A percentile compares a stretch with the other conserved stretches of the same genome.
Evolutionary conservation across 306 rosid species (phyloP).

Genomic region (Inga laurina): DNA sequence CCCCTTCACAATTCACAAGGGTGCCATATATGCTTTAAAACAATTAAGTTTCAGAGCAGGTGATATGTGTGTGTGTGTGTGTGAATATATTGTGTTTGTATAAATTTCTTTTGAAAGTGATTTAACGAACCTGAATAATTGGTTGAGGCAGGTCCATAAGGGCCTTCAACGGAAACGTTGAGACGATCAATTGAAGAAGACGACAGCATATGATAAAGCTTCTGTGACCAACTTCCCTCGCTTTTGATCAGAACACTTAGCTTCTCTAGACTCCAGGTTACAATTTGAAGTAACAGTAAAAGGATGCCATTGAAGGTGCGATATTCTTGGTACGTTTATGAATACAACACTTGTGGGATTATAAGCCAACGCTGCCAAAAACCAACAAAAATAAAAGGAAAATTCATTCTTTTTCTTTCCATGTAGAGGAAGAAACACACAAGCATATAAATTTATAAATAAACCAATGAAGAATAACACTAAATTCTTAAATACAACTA

Average conservation of each 20-base stretch:
- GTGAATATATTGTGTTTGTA: no score
- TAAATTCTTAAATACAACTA: no score
- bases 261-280: conserved; percentile 62
- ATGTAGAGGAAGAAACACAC: no score
- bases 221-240: conserved; percentile 71
- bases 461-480: no score
- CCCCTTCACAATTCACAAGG: no score
- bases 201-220: conserved; percentile 63
- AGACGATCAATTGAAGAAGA: conserved; percentile 45
- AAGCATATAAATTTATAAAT: no score
- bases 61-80: no score
- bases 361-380: conserved; percentile 56
- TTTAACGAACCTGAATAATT: conserved; percentile 48
- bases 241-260: conserved; percentile 66
- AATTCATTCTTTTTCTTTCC: no score
- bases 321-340: conserved; percentile 70
- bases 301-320: conserved; percentile 92
- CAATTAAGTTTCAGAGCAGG: no score
- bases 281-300: conserved; percentile 71
- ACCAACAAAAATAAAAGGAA: no score
- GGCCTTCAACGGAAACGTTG: conserved; percentile 67
- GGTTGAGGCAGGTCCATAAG: conserved; percentile 65
- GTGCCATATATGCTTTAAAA: no score
- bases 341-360: conserved; percentile 70
- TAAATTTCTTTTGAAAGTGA: not conserved